These are phyloP conservation scores for Haberlea rhodopensis DNA, from an alignment of 257 asterid species.

Conservation along the genomic window DNA sequence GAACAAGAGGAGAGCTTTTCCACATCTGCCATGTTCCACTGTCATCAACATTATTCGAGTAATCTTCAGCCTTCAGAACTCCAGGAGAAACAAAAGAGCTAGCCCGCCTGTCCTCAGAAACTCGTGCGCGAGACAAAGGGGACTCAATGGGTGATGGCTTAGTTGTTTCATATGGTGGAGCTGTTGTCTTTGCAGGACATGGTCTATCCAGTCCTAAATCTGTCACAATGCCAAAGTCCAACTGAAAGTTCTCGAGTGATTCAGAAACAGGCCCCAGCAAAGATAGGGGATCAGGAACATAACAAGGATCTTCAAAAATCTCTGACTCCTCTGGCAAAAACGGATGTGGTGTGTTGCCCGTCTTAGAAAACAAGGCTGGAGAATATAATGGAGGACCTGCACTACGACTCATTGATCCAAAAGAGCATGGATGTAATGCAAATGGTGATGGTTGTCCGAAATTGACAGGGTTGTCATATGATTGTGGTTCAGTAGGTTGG, in stretches of 20 bases:
- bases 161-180: conserved; percentile 53
- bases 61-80: conserved; percentile 48
- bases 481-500: conserved; percentile 47
- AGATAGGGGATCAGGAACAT: conserved; percentile 85
- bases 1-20: conserved; percentile 84
- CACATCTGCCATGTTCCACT: conserved; percentile 86
- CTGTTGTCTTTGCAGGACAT: conserved; percentile 41
- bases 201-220: conserved; percentile 56
- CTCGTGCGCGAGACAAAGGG: conserved; percentile 73
- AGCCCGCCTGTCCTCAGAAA: conserved; percentile 58
- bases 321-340: conserved; percentile 78
- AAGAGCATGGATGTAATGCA: conserved; percentile 45
- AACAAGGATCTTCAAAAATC: conserved; percentile 89
- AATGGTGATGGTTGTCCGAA: conserved; percentile 67
- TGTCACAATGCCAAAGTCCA: conserved; percentile 66
- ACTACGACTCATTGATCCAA: conserved; percentile 46
- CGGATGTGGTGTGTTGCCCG: conserved; percentile 51
- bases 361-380: conserved; percentile 50
- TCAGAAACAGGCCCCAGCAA: conserved; percentile 98
- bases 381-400: conserved; percentile 48
- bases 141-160: conserved; percentile 90
- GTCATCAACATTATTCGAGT: conserved; percentile 42
- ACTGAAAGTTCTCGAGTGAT: conserved; percentile 84
- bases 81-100: conserved; percentile 44
- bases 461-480: conserved; percentile 56